Evolutionary conservation across 352 stramenopile species (phyloP), one percentile per base, ranked within the genome.

Genomic region (Phytophthora pinifolia): DNA sequence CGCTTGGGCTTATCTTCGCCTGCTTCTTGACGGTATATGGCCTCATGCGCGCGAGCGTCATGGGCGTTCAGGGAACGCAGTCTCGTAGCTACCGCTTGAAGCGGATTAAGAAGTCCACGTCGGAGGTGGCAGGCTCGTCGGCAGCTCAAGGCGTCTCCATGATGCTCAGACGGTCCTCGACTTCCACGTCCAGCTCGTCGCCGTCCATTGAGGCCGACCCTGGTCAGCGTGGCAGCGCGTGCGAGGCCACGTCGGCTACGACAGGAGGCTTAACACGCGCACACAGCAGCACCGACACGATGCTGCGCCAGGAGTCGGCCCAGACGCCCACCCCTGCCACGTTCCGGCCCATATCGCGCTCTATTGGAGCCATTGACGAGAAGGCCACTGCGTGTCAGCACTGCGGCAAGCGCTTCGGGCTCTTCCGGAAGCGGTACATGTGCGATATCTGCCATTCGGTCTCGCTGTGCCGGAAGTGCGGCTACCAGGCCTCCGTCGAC

Each of bases 331-430:
- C 45, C 14, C 43, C 44, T n/a, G n/a, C 10, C 31, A 58, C 58
- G 9, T 74, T 72, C 31, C 63, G 51, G 8, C 45, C 46, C 15
- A 63, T 68, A 18, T 67, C 66, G 22, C 54, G 51, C 25, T 68
- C 57, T 14, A 60, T 65, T 14, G 46, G 66, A 32, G 20, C 31
- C 6, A 55, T 67, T 15, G 46, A 54, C 33, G 60, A 75, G 53
- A 72, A 68, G n/a, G 58, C 50, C 9, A 53, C 57, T 10, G 55
- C 30, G 13, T 87, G 76, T 31, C 67, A 81, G 9, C 67, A 72
- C 39, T 87, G 76, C 39, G 64, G 66, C 42, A 87, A 87, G 54
- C 76, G 74, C 47, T 88, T 88, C 50, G 74, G 77, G 31, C 67
- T 88, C 17, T 88, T 88, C 58, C 70, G 77, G 9, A 72, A 70